Evolutionary conservation across 495 filamentous ascomycete genomes (phyloP).

Genomic region (Aspergillus diversus): DNA sequence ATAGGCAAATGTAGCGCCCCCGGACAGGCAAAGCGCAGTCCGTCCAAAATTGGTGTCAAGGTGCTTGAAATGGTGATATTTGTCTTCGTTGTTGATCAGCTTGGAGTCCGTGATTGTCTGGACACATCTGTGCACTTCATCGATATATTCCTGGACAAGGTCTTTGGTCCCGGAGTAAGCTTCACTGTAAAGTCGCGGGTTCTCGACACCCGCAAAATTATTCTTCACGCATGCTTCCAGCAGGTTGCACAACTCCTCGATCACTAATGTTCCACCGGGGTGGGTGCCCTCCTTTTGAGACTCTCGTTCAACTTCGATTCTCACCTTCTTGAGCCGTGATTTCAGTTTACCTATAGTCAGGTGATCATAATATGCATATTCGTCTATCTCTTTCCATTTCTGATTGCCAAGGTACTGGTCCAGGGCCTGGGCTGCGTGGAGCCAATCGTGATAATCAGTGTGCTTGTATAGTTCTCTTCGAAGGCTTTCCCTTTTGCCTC

Average conservation of each 20-base stretch:
- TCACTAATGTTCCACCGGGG: constrained; percentile 46
- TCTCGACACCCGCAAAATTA: constrained; percentile 96
- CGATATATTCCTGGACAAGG: constrained; percentile 84
- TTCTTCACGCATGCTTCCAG: constrained; percentile 93
- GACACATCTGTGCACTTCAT: constrained; percentile 69
- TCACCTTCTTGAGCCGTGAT: constrained; percentile 68
- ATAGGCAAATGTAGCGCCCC: constrained; percentile 95
- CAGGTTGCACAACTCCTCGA: constrained; percentile 74
- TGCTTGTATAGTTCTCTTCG: constrained; percentile 70
- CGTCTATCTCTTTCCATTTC: constrained; percentile 82
- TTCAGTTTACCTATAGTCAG: constrained; percentile 76
- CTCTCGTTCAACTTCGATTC: constrained; percentile 60
- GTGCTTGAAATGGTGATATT: constrained; percentile 83
- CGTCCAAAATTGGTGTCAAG: constrained; percentile 89
- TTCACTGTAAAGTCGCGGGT: constrained; percentile 89
- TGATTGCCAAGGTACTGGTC: constrained; percentile 83
- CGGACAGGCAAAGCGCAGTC: constrained; percentile 89
- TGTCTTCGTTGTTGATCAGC: constrained; percentile 69
- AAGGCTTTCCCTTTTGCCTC: constrained; percentile 70
- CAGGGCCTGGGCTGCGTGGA: constrained; percentile 72
- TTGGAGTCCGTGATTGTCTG: constrained; percentile 67
- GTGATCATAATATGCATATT: constrained; percentile 93
- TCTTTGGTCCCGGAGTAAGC: constrained; percentile 96
- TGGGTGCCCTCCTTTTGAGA: constrained; percentile 25
- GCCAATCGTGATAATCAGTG: constrained; percentile 80